These are phyloP conservation scores for Rhizopogon vesiculosus DNA, from an alignment of 768 basidiomycete genomes.

Conservation along the genomic window DNA sequence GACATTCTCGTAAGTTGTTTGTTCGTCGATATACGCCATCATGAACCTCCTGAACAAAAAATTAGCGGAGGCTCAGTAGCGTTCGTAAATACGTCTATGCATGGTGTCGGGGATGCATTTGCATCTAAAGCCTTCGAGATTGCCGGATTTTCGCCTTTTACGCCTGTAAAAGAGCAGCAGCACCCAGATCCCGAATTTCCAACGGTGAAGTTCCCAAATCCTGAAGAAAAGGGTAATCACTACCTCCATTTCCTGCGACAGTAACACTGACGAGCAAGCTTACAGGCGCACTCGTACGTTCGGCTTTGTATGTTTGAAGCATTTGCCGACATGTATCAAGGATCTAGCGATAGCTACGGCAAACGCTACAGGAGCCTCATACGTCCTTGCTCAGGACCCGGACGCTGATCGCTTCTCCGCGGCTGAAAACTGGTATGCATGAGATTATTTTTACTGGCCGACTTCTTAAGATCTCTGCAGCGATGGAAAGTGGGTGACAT, in stretches of 20 bases:
- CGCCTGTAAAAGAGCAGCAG: slow-evolving; percentile 62
- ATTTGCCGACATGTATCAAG: slow-evolving; percentile 31
- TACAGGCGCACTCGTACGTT: slow-evolving; percentile 45
- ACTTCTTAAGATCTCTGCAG: slow-evolving; percentile 6
- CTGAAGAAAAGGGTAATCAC: slow-evolving; percentile 75
- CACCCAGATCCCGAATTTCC: slow-evolving; percentile 81
- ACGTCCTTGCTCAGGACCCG: slow-evolving; percentile 87
- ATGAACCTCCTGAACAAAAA: slow-evolving; percentile 9
- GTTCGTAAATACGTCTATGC: slow-evolving; percentile 89
- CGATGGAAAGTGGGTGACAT: slow-evolving; percentile 58
- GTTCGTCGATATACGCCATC: background rate
- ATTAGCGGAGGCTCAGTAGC: slow-evolving; percentile 26
- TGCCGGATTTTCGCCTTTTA: slow-evolving; percentile 56
- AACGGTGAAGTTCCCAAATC: slow-evolving; percentile 83
- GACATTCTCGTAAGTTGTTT: background rate
- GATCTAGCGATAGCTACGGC: slow-evolving; percentile 69
- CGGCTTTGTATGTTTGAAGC: background rate
- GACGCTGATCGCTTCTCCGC: slow-evolving; percentile 83
- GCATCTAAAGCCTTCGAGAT: slow-evolving; percentile 49
- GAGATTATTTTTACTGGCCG: background rate
- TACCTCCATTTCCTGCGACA: slow-evolving; percentile 4
- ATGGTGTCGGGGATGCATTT: slow-evolving; percentile 77
- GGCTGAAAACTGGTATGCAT: slow-evolving; percentile 57
- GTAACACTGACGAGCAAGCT: background rate
- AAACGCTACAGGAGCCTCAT: slow-evolving; percentile 41